Evolutionary conservation across 169 alveolate genomes (phyloP), one percentile per base, ranked within the genome.

Genomic region (Eimeria maxima): DNA sequence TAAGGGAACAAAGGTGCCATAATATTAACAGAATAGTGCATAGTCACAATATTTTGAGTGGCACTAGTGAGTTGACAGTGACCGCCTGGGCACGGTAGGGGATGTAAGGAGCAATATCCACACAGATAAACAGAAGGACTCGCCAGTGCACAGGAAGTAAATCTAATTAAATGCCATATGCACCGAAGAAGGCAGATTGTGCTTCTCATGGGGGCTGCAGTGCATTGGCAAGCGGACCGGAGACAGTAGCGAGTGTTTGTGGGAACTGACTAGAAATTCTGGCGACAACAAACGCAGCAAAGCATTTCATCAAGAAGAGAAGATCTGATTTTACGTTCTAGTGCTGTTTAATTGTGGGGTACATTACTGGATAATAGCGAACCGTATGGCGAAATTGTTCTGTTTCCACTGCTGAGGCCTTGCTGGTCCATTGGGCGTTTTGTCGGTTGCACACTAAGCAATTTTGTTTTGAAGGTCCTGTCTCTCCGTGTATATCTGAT

Each of bases 351-450:
- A 65, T 33, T 27, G 18, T 45, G 11, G 80, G 80, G 13, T 29
- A 5, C 80, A 69, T 11, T 29, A 27, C 4, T 7, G 50, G 50
- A 69, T 11, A 11, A 27, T 27, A n/a, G 80, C 27, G 50, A 11
- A 6, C 80, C 8, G 50, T 47, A 69, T 0, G 10, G 80, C 8
- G 33, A 47, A 27, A 69, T 29, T 69, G 50, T 10, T 29, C 50
- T 69, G 80, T 33, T 69, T 33, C n/a, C 50, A 69, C 50, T 69
- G 80, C 27, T 50, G 80, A 44, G 87, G 87, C 87, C 87, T n/a
- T 42, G 63, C 42, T 76, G 87, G 87, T 76, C 87, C 87, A 76
- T 45, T 76, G 87, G 84, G 87, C 87, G 55, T 20, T 22, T 24
- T 44, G 29, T 44, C 65, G 42, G 33, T n/a, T 42, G 87, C 65